Percentiles rank a stretch among this genome's conserved stretches.
phyloP scores from a whole-genome alignment of 2,329 filamentous ascomycete genomes.

The Penicillium sp. region DNA sequence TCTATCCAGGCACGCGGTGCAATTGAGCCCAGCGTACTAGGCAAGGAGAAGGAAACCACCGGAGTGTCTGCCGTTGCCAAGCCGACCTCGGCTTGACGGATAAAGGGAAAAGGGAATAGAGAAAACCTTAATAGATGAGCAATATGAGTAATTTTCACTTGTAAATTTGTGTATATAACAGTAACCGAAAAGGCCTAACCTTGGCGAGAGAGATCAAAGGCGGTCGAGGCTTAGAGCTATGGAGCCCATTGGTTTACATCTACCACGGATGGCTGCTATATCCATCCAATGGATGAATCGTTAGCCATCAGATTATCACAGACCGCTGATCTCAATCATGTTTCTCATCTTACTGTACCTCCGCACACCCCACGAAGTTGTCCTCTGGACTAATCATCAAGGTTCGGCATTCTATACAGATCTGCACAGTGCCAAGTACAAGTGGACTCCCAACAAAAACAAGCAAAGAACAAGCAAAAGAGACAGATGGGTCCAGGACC shows the following conservation, averaged over 20 bases:
- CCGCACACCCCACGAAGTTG: not conserved
- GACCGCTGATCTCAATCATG: not conserved
- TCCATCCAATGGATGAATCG: conserved; percentile 1
- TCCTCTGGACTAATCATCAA: not conserved
- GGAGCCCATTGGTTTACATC: not conserved
- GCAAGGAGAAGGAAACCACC: conserved; percentile 5
- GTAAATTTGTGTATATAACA: too few relatives aligned
- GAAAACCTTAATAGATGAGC: not conserved
- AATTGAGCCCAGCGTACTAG: conserved; percentile 1
- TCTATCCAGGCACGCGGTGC: conserved; percentile 7
- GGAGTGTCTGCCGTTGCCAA: conserved; percentile 5
- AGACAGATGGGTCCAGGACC: not conserved
- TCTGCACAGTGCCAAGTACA: not conserved
- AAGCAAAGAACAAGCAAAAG: not conserved
- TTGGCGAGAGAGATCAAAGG: too few relatives aligned
- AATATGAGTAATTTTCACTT: not conserved
- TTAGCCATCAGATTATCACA: conserved; percentile 7
- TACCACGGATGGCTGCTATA: not conserved
- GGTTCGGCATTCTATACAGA: not conserved
- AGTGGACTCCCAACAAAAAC: not conserved
- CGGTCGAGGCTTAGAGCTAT: too few relatives aligned
- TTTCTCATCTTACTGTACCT: too few relatives aligned
- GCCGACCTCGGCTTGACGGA: conserved; percentile 1
- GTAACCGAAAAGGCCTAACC: too few relatives aligned
- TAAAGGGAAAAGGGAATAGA: not conserved